Evolutionary conservation across 1,284 basidiomycete species (phyloP).

Genomic region (Ustilago shanxiensis): DNA sequence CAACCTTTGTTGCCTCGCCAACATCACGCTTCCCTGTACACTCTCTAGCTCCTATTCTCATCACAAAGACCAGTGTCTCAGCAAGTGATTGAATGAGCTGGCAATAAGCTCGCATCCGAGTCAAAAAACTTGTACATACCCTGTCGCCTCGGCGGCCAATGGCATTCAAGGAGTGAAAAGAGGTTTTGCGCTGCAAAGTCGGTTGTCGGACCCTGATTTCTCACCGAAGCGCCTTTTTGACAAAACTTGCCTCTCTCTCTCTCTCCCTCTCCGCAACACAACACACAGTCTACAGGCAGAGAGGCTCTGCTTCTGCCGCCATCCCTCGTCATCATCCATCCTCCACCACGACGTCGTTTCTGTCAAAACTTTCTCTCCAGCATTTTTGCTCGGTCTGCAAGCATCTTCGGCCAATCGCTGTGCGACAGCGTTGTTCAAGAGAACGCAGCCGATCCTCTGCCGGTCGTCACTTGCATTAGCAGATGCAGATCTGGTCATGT

Average conservation of each 20-base stretch:
- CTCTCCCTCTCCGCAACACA: neutral
- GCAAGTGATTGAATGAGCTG: neutral
- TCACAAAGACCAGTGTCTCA: neutral
- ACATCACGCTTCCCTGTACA: too few species aligned
- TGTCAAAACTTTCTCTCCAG: neutral
- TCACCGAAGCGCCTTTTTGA: constrained; percentile 28
- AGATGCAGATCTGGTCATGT: constrained; percentile 16
- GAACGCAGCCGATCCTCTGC: neutral
- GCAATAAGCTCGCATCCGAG: neutral
- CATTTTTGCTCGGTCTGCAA: neutral
- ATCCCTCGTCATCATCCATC: constrained; percentile 3
- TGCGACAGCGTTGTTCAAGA: constrained; percentile 4
- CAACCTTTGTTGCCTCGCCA: neutral
- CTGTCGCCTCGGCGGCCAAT: too few species aligned
- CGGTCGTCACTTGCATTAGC: constrained; percentile 5
- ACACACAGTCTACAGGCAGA: neutral
- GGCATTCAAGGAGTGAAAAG: too few species aligned
- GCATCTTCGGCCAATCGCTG: constrained; percentile 5
- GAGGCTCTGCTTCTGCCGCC: constrained; percentile 11
- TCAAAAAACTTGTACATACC: too few species aligned
- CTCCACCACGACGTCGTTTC: constrained; percentile 20
- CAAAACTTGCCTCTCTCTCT: constrained; percentile 7
- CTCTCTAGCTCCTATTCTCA: too few species aligned
- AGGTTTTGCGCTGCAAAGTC: constrained; percentile 14
- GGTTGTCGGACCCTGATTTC: constrained; percentile 40